phyloP scores from a whole-genome alignment of 2,329 filamentous ascomycete species.

The Lecanosticta acicola region DNA sequence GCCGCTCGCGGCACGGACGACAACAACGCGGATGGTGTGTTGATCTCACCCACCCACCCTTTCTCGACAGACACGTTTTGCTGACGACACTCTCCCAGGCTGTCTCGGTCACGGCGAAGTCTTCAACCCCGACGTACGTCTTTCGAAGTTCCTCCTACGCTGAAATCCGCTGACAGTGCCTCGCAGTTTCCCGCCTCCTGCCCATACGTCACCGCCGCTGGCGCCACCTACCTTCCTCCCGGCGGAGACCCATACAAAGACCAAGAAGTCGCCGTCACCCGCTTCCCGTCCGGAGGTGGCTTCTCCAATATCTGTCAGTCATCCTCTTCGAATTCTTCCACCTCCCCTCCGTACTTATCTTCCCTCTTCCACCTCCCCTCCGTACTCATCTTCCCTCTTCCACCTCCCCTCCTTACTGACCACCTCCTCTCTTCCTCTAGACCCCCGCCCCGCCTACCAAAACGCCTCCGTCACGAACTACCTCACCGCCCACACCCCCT shows the following conservation, averaged over 20 bases:
- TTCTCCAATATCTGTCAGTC: conserved; percentile 37
- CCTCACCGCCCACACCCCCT: conserved; percentile 26
- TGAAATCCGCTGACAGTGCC: no score
- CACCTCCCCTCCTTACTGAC: no score
- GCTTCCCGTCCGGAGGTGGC: conserved; percentile 41
- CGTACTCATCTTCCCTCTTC: no score
- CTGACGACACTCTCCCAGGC: conserved; percentile 13
- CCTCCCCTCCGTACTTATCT: no score
- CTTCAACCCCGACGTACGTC: conserved; percentile 38
- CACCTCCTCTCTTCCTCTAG: no score
- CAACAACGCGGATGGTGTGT: conserved; percentile 13
- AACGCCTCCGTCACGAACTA: conserved; percentile 34
- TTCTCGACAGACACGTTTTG: neutral
- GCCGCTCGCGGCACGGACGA: conserved; percentile 30
- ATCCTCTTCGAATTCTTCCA: no score
- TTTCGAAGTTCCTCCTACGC: no score
- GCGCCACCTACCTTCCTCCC: conserved; percentile 41
- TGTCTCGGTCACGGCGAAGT: conserved; percentile 35
- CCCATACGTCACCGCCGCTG: conserved; percentile 40
- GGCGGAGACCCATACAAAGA: conserved; percentile 29
- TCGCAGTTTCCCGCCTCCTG: conserved; percentile 26
- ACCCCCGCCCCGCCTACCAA: conserved; percentile 35
- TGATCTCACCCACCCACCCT: neutral
- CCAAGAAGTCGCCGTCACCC: conserved; percentile 37
- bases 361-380: no score